phyloP scores from a whole-genome alignment of 345 rosid species.

The Gossypium mustelinum region DNA sequence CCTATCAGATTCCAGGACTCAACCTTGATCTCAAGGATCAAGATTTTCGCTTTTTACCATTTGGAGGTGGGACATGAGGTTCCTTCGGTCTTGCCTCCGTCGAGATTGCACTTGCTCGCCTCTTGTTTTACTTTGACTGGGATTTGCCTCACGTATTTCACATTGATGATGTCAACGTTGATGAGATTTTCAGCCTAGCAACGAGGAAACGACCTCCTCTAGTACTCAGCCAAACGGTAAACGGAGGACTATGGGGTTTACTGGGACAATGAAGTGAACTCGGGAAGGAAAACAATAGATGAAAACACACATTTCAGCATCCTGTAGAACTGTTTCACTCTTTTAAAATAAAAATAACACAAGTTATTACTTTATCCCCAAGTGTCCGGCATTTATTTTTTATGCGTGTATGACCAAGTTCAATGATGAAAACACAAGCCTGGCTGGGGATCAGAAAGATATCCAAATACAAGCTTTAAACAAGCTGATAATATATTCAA shows the following conservation, averaged over 20 bases:
- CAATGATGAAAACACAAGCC: background rate
- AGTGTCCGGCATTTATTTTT: background rate
- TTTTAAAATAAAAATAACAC: background rate
- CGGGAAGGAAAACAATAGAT: background rate
- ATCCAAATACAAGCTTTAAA: background rate
- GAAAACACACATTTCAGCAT: background rate
- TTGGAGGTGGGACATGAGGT: conserved; percentile 20
- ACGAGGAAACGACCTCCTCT: conserved; percentile 36
- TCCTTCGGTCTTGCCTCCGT: background rate
- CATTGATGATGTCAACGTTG: conserved; percentile 2
- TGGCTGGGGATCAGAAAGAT: conserved; percentile 6
- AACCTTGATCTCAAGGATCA: background rate
- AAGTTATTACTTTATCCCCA: background rate
- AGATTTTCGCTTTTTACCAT: conserved; percentile 19
- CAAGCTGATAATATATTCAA: background rate
- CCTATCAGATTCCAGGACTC: conserved; percentile 20
- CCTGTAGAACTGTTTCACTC: background rate
- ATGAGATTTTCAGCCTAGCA: conserved; percentile 23
- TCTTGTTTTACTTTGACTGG: conserved; percentile 18
- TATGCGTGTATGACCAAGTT: background rate
- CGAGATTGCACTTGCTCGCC: conserved; percentile 11
- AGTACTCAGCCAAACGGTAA: conserved; percentile 26
- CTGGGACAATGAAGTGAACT: background rate
- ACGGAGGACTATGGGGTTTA: background rate
- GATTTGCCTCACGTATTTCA: conserved; percentile 6